Evolutionary conservation across 148 eudicot species (phyloP).

Genomic region (Amaranthus palmeri): DNA sequence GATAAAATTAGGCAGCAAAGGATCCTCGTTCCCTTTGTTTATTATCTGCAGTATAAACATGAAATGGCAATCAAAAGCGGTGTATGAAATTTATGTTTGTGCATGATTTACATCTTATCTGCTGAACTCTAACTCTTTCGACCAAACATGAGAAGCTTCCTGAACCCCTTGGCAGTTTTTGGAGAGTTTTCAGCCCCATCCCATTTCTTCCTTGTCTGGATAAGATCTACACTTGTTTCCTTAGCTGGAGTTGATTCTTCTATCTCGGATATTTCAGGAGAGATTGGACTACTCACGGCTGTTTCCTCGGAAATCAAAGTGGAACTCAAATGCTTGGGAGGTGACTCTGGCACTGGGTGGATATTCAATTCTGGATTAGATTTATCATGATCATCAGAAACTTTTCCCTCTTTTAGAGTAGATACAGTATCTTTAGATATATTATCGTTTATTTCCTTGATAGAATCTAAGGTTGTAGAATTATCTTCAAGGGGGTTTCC

Average conservation of each 20-base stretch:
- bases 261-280: slow-evolving; percentile 38
- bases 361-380: slow-evolving; percentile 15
- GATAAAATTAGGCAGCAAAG: slow-evolving; percentile 11
- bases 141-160: slow-evolving; percentile 73
- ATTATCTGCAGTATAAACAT: slow-evolving; percentile 21
- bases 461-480: slow-evolving; percentile 12
- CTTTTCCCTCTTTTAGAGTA: slow-evolving; percentile 14
- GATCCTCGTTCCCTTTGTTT: slow-evolving; percentile 3
- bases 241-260: slow-evolving; percentile 45
- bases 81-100: slow-evolving; percentile 1
- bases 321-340: slow-evolving; percentile 21
- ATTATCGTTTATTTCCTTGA: slow-evolving; percentile 21
- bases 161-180: slow-evolving; percentile 56
- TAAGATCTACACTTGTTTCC: slow-evolving; percentile 31
- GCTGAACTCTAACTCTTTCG: slow-evolving; percentile 33
- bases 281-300: slow-evolving; percentile 13
- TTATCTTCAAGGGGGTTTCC: slow-evolving; percentile 21
- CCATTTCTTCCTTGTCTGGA: slow-evolving; percentile 62
- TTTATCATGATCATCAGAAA: slow-evolving; percentile 22
- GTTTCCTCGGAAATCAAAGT: slow-evolving; percentile 17
- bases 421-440: slow-evolving; percentile 17
- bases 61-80: slow-evolving; percentile 9
- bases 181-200: slow-evolving; percentile 43
- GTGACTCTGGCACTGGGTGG: slow-evolving; percentile 30
- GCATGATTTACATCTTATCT: neutral